phyloP scores from a whole-genome alignment of 257 asterid species.

The Solanum chiquidenum region DNA sequence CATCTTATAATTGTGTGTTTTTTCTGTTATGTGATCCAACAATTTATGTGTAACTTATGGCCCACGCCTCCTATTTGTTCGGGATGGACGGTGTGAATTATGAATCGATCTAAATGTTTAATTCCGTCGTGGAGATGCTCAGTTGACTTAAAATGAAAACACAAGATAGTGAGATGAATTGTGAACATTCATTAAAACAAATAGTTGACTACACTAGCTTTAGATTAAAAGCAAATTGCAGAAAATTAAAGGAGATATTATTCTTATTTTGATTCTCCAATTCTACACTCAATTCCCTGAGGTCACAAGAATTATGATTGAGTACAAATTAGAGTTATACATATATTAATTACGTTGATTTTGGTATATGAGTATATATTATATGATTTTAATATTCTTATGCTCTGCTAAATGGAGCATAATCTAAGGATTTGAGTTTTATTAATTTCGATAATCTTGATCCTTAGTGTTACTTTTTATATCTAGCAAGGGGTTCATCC shows the following conservation, averaged over 20 bases:
- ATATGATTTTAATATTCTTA: no score
- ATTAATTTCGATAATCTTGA: no score
- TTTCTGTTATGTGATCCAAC: background rate
- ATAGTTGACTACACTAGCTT: background rate
- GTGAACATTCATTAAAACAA: background rate
- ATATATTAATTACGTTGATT: no score
- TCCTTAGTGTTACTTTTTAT: no score
- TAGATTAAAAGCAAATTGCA: background rate
- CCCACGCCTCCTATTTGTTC: background rate
- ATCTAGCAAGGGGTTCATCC: no score
- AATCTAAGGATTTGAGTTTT: no score
- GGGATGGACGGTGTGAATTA: no score
- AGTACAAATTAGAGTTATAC: background rate
- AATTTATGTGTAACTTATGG: background rate
- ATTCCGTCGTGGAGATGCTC: background rate
- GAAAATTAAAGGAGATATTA: no score
- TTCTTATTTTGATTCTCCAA: background rate
- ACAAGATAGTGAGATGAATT: background rate
- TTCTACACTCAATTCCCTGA: background rate
- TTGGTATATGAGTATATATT: no score
- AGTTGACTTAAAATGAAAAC: background rate
- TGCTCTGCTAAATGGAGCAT: no score
- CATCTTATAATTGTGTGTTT: no score
- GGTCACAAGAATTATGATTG: background rate
- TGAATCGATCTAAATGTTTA: no score